Evolutionary conservation across 1,284 basidiomycete species (phyloP).

Genomic region (Earliella scabrosa): DNA sequence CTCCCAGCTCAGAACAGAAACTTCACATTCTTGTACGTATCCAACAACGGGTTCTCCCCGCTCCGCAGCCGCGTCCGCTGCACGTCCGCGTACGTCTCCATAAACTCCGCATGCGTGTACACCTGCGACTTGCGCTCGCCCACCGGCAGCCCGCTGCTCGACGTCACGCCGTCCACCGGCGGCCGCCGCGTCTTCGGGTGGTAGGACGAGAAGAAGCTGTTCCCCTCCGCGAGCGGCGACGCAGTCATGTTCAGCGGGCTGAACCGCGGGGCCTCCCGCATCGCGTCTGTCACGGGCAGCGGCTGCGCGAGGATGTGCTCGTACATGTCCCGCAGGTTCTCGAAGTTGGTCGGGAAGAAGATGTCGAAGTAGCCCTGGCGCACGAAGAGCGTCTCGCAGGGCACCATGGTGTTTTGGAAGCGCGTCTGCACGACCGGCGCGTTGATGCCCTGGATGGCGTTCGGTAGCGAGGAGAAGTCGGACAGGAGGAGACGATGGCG

Average conservation of each 20-base stretch:
- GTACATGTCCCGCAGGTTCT: slow-evolving; percentile 86
- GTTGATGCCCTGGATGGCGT: slow-evolving; percentile 84
- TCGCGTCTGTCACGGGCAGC: slow-evolving; percentile 29
- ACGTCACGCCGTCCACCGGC: slow-evolving; percentile 68
- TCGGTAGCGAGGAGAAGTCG: slow-evolving; percentile 90
- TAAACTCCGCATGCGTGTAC: slow-evolving; percentile 85
- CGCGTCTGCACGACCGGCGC: slow-evolving; percentile 98
- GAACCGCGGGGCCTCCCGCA: slow-evolving; percentile 36
- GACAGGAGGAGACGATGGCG: slow-evolving; percentile 90
- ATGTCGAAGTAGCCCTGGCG: slow-evolving; percentile 98
- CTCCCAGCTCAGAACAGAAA: slow-evolving; percentile 68
- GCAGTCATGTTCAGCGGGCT: slow-evolving; percentile 41
- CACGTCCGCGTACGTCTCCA: slow-evolving; percentile 81
- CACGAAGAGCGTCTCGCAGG: slow-evolving; percentile 91
- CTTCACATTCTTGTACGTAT: slow-evolving; percentile 90
- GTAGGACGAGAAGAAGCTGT: slow-evolving; percentile 72
- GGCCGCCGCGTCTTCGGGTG: slow-evolving; percentile 59
- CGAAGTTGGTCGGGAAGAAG: slow-evolving; percentile 97
- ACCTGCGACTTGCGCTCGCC: slow-evolving; percentile 82
- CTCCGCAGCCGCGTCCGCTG: slow-evolving; percentile 68
- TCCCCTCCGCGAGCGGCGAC: slow-evolving; percentile 56
- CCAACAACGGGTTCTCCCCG: slow-evolving; percentile 87
- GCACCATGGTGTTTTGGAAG: slow-evolving; percentile 82
- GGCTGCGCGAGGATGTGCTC: slow-evolving; percentile 77
- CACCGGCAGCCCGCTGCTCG: slow-evolving; percentile 77